phyloP scores from a whole-genome alignment of 306 rosid species.

The Prosopis cineraria region DNA sequence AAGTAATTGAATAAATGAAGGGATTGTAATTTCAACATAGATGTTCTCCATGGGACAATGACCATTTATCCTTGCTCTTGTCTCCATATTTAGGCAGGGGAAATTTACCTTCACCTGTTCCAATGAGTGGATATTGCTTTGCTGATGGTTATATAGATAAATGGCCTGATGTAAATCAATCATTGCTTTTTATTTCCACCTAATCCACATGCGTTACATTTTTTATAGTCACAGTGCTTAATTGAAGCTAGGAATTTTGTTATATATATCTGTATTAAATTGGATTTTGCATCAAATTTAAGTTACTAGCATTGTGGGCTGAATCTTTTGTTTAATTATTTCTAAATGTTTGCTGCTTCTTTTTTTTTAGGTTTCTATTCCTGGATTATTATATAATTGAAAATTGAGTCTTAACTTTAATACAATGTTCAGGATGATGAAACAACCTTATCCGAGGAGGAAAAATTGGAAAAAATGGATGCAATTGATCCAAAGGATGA shows the following conservation, averaged over 20 bases:
- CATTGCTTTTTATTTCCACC: slow-evolving; percentile 3
- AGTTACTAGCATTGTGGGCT: slow-evolving; percentile 22
- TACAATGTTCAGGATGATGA: slow-evolving; percentile 82
- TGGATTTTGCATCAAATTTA: slow-evolving; percentile 6
- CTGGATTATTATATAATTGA: slow-evolving; percentile 7
- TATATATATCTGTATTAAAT: slow-evolving; percentile 17
- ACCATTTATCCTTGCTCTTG: not conserved
- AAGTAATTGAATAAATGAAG: not conserved
- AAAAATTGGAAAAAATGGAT: slow-evolving; percentile 77
- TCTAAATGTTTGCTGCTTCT: not conserved
- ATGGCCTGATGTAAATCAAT: slow-evolving; percentile 15
- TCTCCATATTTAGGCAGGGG: not conserved
- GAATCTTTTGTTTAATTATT: slow-evolving; percentile 1
- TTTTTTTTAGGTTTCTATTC: not conserved
- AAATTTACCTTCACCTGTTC: not conserved
- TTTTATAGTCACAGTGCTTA: slow-evolving; percentile 17
- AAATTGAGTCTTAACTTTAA: slow-evolving; percentile 29
- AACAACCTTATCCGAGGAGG: slow-evolving; percentile 93
- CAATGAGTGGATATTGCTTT: not conserved
- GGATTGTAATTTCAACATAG: not conserved
- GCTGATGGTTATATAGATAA: slow-evolving; percentile 16
- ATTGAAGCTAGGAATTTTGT: slow-evolving; percentile 28
- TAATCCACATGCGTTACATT: slow-evolving; percentile 13
- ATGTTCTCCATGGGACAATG: not conserved
- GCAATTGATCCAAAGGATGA: slow-evolving; percentile 67